These are phyloP conservation scores for Paramecium pentaurelia DNA, from an alignment of 73 alveolate species.

Conservation along the genomic window DNA sequence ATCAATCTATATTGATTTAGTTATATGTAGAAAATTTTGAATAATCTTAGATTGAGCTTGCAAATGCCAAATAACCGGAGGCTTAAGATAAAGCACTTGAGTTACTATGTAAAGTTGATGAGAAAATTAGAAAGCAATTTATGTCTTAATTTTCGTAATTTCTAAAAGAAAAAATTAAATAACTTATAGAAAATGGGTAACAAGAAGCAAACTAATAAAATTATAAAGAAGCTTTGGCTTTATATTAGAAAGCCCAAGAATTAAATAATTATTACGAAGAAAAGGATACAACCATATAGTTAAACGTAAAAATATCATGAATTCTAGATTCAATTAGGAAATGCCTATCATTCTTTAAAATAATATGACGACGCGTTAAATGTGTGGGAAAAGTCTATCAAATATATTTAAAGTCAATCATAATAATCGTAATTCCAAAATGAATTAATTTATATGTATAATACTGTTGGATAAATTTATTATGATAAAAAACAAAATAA, in stretches of 20 bases:
- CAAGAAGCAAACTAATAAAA: background rate
- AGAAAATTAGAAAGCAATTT: background rate
- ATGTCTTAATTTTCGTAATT: background rate
- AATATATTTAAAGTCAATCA: background rate
- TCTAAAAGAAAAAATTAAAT: slow-evolving; percentile 17
- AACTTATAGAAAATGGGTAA: background rate
- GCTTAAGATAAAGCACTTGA: slow-evolving; percentile 47
- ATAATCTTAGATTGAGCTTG: background rate
- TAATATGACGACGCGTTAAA: background rate
- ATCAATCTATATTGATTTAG: background rate
- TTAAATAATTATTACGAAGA: slow-evolving; percentile 7
- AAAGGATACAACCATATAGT: background rate
- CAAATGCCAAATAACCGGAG: background rate
- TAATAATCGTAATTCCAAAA: background rate
- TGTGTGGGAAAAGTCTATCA: slow-evolving; percentile 32
- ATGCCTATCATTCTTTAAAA: slow-evolving; percentile 4
- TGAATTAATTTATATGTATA: slow-evolving; percentile 43
- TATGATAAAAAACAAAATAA: slow-evolving; percentile 4
- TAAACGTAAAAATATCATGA: background rate
- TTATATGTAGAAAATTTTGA: background rate
- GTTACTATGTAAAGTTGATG: slow-evolving; percentile 13
- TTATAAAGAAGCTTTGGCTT: background rate
- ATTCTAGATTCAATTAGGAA: slow-evolving; percentile 14
- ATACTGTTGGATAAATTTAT: slow-evolving; percentile 24
- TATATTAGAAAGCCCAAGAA: background rate